Percentiles rank a stretch among this genome's conserved stretches.
phyloP scores from a whole-genome alignment of 1,284 basidiomycete species.

The Cerioporus squamosus region DNA sequence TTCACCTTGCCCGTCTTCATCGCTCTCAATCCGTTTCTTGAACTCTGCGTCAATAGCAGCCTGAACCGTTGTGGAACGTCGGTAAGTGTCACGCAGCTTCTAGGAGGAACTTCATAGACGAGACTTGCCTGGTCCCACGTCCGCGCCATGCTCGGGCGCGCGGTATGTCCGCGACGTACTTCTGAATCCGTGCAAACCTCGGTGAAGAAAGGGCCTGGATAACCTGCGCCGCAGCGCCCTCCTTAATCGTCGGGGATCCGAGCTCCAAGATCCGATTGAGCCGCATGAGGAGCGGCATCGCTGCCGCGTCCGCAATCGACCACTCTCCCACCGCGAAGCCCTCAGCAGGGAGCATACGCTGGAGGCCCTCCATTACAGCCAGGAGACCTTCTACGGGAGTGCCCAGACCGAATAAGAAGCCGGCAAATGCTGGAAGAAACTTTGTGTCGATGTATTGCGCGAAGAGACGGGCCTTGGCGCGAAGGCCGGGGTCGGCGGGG shows the following conservation, averaged over 20 bases:
- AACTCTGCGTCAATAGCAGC: not conserved
- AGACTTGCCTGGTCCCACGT: conserved; percentile 36
- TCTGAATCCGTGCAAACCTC: conserved; percentile 33
- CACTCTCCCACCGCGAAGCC: conserved; percentile 38
- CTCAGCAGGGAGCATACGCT: conserved; percentile 34
- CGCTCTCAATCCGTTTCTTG: not conserved
- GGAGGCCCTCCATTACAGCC: conserved; percentile 35
- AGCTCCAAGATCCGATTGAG: conserved; percentile 27
- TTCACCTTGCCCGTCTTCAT: conserved; percentile 7
- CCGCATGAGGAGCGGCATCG: conserved; percentile 42
- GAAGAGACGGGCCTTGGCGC: conserved; percentile 60
- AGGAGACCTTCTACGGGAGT: conserved; percentile 47
- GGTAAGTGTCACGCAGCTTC: no score
- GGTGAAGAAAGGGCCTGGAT: conserved; percentile 27
- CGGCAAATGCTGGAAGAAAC: conserved; percentile 39
- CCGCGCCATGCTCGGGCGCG: conserved; percentile 33
- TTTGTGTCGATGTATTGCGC: conserved; percentile 55
- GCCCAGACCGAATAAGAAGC: conserved; percentile 33
- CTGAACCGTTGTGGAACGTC: not conserved
- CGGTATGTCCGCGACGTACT: conserved; percentile 35
- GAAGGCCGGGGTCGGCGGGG: conserved; percentile 54
- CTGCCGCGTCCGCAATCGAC: conserved; percentile 58
- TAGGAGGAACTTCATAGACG: not conserved
- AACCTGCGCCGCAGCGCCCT: conserved; percentile 31
- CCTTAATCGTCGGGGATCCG: conserved; percentile 31